Evolutionary conservation across 305 asterid species (phyloP).

Genomic region (Coffea humblotiana): DNA sequence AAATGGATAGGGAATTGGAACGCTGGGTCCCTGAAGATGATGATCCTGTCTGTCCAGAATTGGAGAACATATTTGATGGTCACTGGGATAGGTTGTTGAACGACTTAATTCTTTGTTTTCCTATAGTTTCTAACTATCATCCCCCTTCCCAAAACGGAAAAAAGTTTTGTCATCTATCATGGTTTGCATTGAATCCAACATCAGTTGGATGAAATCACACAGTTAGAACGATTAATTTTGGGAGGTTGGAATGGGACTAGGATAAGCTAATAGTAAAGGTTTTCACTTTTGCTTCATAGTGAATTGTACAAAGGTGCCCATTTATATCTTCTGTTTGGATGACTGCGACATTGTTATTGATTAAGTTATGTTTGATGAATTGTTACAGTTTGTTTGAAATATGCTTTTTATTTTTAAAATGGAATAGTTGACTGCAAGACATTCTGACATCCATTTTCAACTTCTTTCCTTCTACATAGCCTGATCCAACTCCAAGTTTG

Average conservation of each 20-base stretch:
- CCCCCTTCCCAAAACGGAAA: too few species aligned
- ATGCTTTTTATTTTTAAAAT: background rate
- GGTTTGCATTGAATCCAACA: background rate
- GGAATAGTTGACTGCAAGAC: background rate
- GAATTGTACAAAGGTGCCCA: background rate
- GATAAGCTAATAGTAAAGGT: background rate
- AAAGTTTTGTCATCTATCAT: too few species aligned
- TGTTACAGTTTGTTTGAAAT: background rate
- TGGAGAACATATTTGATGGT: constrained; percentile 79
- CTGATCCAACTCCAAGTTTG: constrained; percentile 3
- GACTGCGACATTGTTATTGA: background rate
- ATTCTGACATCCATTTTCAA: background rate
- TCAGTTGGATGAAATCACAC: background rate
- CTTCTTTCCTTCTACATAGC: background rate
- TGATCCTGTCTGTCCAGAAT: constrained; percentile 66
- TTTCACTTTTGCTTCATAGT: background rate
- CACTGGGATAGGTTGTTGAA: constrained; percentile 74
- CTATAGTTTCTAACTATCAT: background rate
- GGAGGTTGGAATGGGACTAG: background rate
- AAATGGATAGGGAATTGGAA: constrained; percentile 74
- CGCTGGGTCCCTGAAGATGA: constrained; percentile 92
- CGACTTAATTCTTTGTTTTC: background rate
- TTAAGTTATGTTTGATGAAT: background rate
- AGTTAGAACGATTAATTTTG: background rate
- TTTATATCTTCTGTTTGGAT: background rate